Evolutionary conservation across 2,329 filamentous ascomycete species (phyloP).

Genomic region (Zymoseptoria ardabiliae): DNA sequence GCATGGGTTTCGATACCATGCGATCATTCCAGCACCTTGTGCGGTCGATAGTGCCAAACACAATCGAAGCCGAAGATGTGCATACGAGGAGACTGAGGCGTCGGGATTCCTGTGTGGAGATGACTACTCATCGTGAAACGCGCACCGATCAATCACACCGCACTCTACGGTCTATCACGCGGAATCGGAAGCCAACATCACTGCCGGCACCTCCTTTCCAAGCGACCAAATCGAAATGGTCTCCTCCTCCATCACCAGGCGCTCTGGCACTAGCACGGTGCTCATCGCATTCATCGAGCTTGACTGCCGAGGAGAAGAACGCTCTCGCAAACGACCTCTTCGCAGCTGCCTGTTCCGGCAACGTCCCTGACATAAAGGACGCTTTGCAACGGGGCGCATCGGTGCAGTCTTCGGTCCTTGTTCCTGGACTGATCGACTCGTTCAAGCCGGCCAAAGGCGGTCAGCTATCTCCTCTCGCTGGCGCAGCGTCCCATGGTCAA

Average conservation of each 20-base stretch:
- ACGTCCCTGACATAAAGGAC: conserved; percentile 22
- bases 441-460: conserved; percentile 30
- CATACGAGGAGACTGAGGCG: conserved; percentile 8
- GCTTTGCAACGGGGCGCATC: conserved; percentile 24
- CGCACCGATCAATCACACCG: background rate
- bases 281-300: conserved; percentile 8
- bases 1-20: conserved; percentile 21
- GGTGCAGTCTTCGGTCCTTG: conserved; percentile 21
- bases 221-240: conserved; percentile 24
- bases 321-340: conserved; percentile 22
- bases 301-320: conserved; percentile 17
- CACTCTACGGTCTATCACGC: background rate
- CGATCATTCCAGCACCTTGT: conserved; percentile 14
- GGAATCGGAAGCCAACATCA: background rate
- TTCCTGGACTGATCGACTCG: conserved; percentile 25
- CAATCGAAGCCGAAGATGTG: conserved; percentile 6
- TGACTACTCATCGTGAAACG: conserved; percentile 1
- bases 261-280: conserved; percentile 7
- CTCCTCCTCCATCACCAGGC: conserved; percentile 25
- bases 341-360: conserved; percentile 25
- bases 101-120: conserved; percentile 17
- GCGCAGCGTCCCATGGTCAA: conserved; percentile 26
- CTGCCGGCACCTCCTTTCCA: conserved; percentile 20
- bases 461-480: conserved; percentile 26
- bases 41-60: conserved; percentile 6